Conservation (phyloP, 1,284 basidiomycete genomes). For the Neonothopanus nambi region DNA sequence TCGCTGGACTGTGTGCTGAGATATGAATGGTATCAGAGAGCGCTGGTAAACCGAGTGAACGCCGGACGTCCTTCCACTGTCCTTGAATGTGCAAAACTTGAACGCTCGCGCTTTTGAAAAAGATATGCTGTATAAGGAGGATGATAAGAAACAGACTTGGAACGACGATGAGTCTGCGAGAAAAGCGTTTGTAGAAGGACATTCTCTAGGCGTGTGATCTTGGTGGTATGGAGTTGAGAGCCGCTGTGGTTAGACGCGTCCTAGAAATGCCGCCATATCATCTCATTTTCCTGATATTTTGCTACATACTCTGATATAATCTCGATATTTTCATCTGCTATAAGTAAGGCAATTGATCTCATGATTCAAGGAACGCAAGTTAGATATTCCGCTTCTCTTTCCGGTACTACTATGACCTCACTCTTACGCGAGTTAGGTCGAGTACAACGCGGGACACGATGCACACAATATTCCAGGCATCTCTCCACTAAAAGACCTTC, state of each 20-base stretch:
- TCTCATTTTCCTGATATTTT: too few species aligned
- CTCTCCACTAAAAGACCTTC: background rate
- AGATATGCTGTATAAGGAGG: conserved; percentile 10
- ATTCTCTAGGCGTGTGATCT: too few species aligned
- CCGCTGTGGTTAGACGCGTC: background rate
- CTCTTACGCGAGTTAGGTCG: background rate
- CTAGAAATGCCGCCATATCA: background rate
- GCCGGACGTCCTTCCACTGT: conserved; percentile 16
- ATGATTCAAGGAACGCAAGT: too few species aligned
- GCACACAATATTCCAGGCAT: background rate
- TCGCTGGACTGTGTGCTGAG: background rate
- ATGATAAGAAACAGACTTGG: conserved; percentile 13
- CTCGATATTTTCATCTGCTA: background rate
- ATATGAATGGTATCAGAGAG: conserved; percentile 5
- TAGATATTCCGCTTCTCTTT: background rate
- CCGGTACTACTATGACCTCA: background rate
- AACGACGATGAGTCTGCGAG: conserved; percentile 9
- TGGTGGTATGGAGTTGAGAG: background rate
- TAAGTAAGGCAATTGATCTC: too few species aligned
- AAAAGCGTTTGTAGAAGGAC: conserved; percentile 6
- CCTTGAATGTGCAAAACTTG: conserved; percentile 11
- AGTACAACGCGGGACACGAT: too few species aligned
- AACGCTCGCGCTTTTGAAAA: background rate
- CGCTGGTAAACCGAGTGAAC: conserved; percentile 7
- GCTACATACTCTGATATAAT: background rate